Conservation (phyloP, 2,329 filamentous ascomycete species). For the Delphinella strobiligena region DNA sequence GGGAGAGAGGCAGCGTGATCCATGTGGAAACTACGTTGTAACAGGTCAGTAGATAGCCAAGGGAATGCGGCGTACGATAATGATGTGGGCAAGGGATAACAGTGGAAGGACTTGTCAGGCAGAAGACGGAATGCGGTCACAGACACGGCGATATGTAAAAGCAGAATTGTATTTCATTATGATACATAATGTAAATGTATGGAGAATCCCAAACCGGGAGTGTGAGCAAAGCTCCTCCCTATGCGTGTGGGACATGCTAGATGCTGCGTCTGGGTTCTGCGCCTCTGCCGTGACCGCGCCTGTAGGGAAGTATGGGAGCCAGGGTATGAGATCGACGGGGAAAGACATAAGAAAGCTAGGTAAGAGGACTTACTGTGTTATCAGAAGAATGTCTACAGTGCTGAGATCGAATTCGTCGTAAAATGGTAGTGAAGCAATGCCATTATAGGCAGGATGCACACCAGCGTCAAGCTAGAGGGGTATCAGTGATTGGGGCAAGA, state of each 20-base stretch:
- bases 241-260: not conserved
- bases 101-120: not conserved
- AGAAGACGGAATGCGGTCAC: constrained; percentile 6
- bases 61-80: not conserved
- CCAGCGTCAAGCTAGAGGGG: constrained; percentile 73
- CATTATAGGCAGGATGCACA: constrained; percentile 92
- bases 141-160: constrained; percentile 4
- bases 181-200: constrained; percentile 9
- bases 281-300: constrained; percentile 6
- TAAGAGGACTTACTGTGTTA: constrained; percentile 83
- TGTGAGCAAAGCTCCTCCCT: not conserved
- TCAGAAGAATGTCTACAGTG: constrained; percentile 90
- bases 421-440: constrained; percentile 84
- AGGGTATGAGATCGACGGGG: not conserved
- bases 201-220: too few relatives aligned
- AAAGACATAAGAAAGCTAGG: constrained; percentile 2
- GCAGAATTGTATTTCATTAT: constrained; percentile 23
- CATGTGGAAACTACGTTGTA: constrained; percentile 95
- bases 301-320: too few relatives aligned
- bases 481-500: not conserved
- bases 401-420: constrained; percentile 98
- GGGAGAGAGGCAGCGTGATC: constrained; percentile 98
- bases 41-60: constrained; percentile 1
- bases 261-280: constrained; percentile 2
- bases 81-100: not conserved